Conservation (phyloP, 345 rosid species). For the Salix purpurea region DNA sequence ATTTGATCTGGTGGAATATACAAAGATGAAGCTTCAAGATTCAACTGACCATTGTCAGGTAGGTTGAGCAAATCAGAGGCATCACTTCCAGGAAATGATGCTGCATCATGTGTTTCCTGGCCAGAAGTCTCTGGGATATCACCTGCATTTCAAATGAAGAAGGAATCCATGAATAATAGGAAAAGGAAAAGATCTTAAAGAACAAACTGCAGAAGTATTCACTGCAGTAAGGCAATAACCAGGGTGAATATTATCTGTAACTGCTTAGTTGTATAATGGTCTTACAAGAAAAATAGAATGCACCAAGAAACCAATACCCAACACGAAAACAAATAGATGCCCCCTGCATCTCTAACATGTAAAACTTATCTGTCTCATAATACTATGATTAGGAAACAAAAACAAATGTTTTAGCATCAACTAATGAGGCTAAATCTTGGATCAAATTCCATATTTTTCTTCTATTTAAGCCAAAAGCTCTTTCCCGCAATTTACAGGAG, state of each 20-base stretch:
- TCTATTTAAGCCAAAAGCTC: not conserved
- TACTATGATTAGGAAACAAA: not conserved
- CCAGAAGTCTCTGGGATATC: constrained; percentile 30
- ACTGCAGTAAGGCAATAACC: not conserved
- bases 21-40: constrained; percentile 50
- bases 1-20: constrained; percentile 78
- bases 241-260: not conserved
- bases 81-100: constrained; percentile 35
- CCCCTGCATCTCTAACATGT: not conserved
- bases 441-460: not conserved
- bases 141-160: constrained; percentile 24
- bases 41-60: constrained; percentile 41
- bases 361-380: not conserved
- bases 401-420: not conserved
- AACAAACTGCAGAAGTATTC: not conserved
- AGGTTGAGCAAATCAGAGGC: constrained; percentile 30
- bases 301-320: not conserved
- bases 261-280: not conserved
- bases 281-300: not conserved
- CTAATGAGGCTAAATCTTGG: not conserved
- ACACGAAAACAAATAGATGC: not conserved
- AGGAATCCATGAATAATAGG: not conserved
- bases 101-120: constrained; percentile 34
- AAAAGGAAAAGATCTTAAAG: not conserved
- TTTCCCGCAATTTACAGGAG: not conserved